Evolutionary conservation across 2,329 filamentous ascomycete genomes (phyloP), one percentile per base, ranked within the genome.

Genomic region (Ilyonectria mors-panacis): DNA sequence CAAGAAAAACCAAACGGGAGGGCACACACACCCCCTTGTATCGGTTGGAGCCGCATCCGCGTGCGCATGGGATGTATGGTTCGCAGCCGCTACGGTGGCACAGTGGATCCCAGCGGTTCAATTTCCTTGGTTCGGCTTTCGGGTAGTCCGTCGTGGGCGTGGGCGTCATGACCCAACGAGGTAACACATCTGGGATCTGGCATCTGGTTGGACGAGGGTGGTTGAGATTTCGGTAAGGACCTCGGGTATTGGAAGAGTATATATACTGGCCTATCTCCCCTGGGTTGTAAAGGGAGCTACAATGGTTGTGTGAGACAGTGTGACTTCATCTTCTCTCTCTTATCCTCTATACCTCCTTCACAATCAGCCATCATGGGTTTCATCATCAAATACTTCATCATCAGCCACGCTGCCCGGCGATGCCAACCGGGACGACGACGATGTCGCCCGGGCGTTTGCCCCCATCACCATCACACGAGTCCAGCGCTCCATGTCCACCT

Each of bases 401-500:
- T 69, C 67, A 21, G 57, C 59, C 19, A 67, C 67, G 42, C 57
- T 65, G 45, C 63, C 63, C 7, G 39, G 39, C 39, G 39, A 42
- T 17, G 17, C 39, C 15, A 7, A 17, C 7, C 15, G n/a, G 4
- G 59, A 65, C 30, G n/a, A 35, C 37, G 39, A 58, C 17, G 60
- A 64, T 30, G 51, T 12, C 28, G 10, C n/a, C 28, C 59, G 21
- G n/a, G 39, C 58, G 30, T 76, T 75, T 15, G 73, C 73, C 4
- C 74, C 74, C 33, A 71, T 76, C 55, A 70, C 73, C 59, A 75
- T 68, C 10, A 65, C 61, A 42, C 69, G 69, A 8, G 63, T 69
- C 28, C 77, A 72, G 19, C 65, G 69, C 37, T 77, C 76, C 15
- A 67, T 74, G 26, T 75, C 76, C 37, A 63, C 65, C 30, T 66